Base-by-base conservation (phyloP, 2,329 filamentous ascomycete species). In the Talaromyces sp. region DNA sequence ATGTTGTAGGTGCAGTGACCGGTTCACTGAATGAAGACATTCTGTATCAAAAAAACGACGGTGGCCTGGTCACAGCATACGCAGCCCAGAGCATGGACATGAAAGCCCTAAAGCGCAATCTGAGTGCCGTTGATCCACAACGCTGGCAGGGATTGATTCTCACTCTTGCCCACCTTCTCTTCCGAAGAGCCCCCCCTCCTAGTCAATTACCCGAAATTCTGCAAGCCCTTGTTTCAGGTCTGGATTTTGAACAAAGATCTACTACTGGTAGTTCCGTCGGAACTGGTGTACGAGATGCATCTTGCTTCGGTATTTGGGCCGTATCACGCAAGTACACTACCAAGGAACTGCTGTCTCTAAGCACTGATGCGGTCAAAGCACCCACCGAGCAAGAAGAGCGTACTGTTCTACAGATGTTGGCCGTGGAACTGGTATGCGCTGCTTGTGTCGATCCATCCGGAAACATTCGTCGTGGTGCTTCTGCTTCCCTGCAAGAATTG, bases 221-320 rank as follows among this genome's bases (percentile, higher is more conserved):
- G 2, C 88, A 90, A 66, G 89, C 90, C 2, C 82, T 98, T 16
- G 80, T 96, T 0, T 85, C 91, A 10, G 93, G 92, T 0, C 82
- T 98, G 31, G 88, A 88, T 0, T 99, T 98, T 73, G 93, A 99
- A 76, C 92, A 97, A 72, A 86, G 93, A 66, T 91, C 90, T 54
- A 86, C 92, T 0, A 92, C 92, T 3, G 94, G 95, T n/a, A 88
- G 86, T 13, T 93, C 92, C 3, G 83, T 94, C 11, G 95, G 95
- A 1, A 90, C 91, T 1, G 97, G 96, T 70, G 93, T 99, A 16
- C 87, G 95, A 56, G 95, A 99, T 79, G 94, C 95, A 13, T 92
- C 95, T 3, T 97, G 93, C 75, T 99, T 98, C 75, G 95, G 95
- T 7, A 89, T 98, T 27, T 99, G 95, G 95, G 90, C 93, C 1